Percentiles rank a stretch among this genome's conserved stretches.
Evolutionary conservation across 768 basidiomycete genomes (phyloP).

Genomic region (Lanmaoa pseudosensibilis): DNA sequence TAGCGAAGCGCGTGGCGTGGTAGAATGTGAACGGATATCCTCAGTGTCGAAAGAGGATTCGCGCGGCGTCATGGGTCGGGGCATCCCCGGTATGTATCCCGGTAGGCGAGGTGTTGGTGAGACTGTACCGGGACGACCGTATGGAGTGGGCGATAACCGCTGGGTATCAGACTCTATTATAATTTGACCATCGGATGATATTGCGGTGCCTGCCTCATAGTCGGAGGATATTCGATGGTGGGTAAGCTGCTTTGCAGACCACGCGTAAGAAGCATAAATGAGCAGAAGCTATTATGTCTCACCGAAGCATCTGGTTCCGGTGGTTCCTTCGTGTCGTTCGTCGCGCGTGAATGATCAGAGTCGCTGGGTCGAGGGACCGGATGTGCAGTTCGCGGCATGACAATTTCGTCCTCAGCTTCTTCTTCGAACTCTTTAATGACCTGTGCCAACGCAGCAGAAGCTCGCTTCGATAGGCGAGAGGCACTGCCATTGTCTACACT

Average conservation of each 20-base stretch:
- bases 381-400: conserved; percentile 63
- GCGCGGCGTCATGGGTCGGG: conserved; percentile 86
- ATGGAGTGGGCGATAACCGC: conserved; percentile 61
- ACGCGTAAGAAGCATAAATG: conserved; percentile 21
- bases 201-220: conserved; percentile 66
- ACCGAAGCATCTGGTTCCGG: conserved; percentile 25
- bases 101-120: conserved; percentile 60
- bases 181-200: conserved; percentile 61
- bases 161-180: conserved; percentile 48
- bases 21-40: conserved; percentile 67
- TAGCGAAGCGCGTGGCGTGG: conserved; percentile 77
- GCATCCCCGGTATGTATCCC: conserved; percentile 90
- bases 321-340: conserved; percentile 20
- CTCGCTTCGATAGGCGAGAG: conserved; percentile 46
- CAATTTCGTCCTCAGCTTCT: conserved; percentile 72
- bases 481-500: conserved; percentile 12
- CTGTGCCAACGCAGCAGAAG: conserved; percentile 72
- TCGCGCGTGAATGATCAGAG: conserved; percentile 24
- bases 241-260: conserved; percentile 14
- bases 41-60: conserved; percentile 64
- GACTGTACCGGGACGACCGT: conserved; percentile 47
- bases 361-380: conserved; percentile 43
- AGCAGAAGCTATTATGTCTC: conserved; percentile 13
- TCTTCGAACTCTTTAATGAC: conserved; percentile 78
- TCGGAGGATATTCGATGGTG: conserved; percentile 41